These are phyloP conservation scores for Torulaspora indica DNA, from an alignment of 805 yeast genomes.

Conservation along the genomic window DNA sequence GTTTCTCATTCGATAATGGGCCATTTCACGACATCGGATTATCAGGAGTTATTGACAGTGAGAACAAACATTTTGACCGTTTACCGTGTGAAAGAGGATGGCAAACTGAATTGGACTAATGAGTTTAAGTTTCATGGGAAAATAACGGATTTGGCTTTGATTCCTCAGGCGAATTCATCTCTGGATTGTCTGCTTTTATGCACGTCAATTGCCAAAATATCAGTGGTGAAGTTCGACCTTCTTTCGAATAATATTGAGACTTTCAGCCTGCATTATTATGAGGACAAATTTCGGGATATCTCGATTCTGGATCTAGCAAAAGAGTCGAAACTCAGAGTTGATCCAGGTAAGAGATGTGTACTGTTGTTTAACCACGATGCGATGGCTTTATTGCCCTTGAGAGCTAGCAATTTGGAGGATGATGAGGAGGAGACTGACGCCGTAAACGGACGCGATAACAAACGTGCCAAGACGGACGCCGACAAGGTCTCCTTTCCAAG, in stretches of 20 bases:
- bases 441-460: conserved; percentile 33
- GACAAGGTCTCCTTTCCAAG: conserved; percentile 37
- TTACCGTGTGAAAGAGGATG: conserved; percentile 21
- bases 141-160: conserved; percentile 51
- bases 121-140: conserved; percentile 72
- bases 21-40: conserved; percentile 39
- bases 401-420: conserved; percentile 40
- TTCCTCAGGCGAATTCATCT: conserved; percentile 46
- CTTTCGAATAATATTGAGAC: conserved; percentile 54
- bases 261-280: conserved; percentile 81
- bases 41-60: conserved; percentile 59
- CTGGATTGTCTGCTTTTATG: conserved; percentile 61
- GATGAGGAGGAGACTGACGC: conserved; percentile 33
- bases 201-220: conserved; percentile 71
- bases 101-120: conserved; percentile 40
- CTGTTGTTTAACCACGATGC: conserved; percentile 60
- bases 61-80: conserved; percentile 57
- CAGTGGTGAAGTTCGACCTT: conserved; percentile 68
- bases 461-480: conserved; percentile 14
- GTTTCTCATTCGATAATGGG: conserved; percentile 59
- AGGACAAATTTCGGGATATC: conserved; percentile 52
- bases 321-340: conserved; percentile 49
- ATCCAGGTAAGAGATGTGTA: conserved; percentile 55
- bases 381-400: conserved; percentile 68
- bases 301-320: conserved; percentile 37